These are phyloP conservation scores for Leccinum variabile DNA, from an alignment of 1,284 basidiomycete genomes.

Conservation along the genomic window DNA sequence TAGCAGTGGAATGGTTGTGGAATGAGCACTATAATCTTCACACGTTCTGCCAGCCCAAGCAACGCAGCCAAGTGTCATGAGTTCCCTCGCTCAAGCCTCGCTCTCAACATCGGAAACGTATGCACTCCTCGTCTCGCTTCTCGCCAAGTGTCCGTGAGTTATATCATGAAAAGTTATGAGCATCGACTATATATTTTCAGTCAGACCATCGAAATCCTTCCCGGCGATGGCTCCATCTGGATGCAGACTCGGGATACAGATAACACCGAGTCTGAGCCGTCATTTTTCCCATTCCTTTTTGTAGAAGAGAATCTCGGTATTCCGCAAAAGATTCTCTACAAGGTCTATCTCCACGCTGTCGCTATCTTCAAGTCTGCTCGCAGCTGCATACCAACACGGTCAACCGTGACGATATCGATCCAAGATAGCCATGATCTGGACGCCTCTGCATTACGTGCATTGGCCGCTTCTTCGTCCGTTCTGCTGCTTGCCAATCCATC, in stretches of 20 bases:
- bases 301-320: slow-evolving; percentile 62
- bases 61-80: slow-evolving; percentile 2
- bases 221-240: slow-evolving; percentile 27
- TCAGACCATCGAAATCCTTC: slow-evolving; percentile 30
- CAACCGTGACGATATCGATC: not conserved
- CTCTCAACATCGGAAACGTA: slow-evolving; percentile 15
- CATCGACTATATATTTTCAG: slow-evolving; percentile 14
- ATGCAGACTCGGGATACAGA: slow-evolving; percentile 1
- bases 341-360: slow-evolving; percentile 49
- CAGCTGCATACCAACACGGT: not conserved
- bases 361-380: slow-evolving; percentile 36
- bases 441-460: slow-evolving; percentile 1
- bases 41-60: not conserved
- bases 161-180: not conserved
- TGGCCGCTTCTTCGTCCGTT: slow-evolving; percentile 42
- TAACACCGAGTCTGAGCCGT: slow-evolving; percentile 1
- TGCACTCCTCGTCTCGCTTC: slow-evolving; percentile 25
- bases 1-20: not conserved
- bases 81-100: not conserved
- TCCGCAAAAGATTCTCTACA: slow-evolving; percentile 54
- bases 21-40: not conserved
- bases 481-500: slow-evolving; percentile 66
- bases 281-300: slow-evolving; percentile 49
- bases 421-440: slow-evolving; percentile 5
- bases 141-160: slow-evolving; percentile 30